phyloP scores from a whole-genome alignment of 768 basidiomycete species.

The Pleurotus tuoliensis region DNA sequence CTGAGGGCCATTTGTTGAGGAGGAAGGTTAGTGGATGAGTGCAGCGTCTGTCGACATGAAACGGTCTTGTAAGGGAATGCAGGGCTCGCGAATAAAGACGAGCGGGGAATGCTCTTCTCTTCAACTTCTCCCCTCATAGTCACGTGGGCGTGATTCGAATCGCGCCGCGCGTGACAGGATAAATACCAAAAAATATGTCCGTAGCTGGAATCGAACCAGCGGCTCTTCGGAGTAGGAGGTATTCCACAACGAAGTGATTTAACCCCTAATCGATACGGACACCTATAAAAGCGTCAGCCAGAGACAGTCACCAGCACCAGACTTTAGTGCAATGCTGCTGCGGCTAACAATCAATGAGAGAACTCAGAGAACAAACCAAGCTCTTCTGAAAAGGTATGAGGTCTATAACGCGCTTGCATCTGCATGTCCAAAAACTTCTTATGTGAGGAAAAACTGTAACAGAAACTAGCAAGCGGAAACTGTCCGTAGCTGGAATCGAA shows the following conservation, averaged over 20 bases:
- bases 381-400: too few relatives aligned
- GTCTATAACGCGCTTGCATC: too few relatives aligned
- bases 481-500: conserved; percentile 17
- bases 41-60: conserved; percentile 6
- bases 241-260: conserved; percentile 14
- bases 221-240: conserved; percentile 8
- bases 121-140: not conserved
- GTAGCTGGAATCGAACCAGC: conserved; percentile 16
- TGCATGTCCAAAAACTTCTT: too few relatives aligned
- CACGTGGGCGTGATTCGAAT: not conserved
- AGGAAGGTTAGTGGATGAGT: conserved; percentile 5
- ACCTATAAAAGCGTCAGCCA: not conserved
- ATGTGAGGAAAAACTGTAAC: too few relatives aligned
- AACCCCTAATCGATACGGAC: conserved; percentile 16
- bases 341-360: too few relatives aligned
- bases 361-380: too few relatives aligned
- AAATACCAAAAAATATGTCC: conserved; percentile 11
- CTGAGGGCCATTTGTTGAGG: conserved; percentile 52
- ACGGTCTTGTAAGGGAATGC: not conserved
- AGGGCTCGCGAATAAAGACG: not conserved
- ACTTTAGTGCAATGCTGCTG: too few relatives aligned
- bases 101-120: not conserved
- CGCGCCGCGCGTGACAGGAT: too few relatives aligned
- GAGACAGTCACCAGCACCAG: too few relatives aligned
- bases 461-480: not conserved